Evolutionary conservation across 2,329 filamentous ascomycete genomes (phyloP), one percentile per base, ranked within the genome.

Genomic region (Ceratocystis papillata): DNA sequence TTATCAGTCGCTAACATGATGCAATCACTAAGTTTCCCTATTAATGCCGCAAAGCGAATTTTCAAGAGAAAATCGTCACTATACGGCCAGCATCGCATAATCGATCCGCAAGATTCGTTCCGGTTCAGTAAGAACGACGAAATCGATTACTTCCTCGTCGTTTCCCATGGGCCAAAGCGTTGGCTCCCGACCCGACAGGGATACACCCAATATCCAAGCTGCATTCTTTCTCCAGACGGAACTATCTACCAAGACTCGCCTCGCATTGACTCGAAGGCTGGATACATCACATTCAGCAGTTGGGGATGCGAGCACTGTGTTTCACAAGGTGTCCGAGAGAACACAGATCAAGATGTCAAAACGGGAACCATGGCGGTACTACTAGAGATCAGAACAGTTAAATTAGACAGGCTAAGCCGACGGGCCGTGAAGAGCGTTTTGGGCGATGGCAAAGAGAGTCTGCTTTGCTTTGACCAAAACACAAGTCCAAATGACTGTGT

Each of bases 301-400:
- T 67, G 66, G 66, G 66, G 66, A 10, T 67, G 66, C 20, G 63
- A 67, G 17, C 62, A 64, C 48, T 67, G 66, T 28, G 41, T 67
- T 45, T 22, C 57, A 28, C 63, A 67, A 30, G 46, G 48, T 2
- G 64, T 67, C 59, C 55, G 59, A 8, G 66, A 64, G 44, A 60
- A 33, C 57, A 57, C 28, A 17, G n/a, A 55, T 12, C 48, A 45
- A 5, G 48, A 62, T 6, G 57, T 67, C n/a, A 44, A 20, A 12
- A 48, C 41, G 3, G 66, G 66, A 10, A 28, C 15, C 7, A 57
- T 65, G 46, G 66, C 66, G 17, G 66, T 65, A 5, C 37, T 67
- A 5, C 63, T 67, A 8, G 66, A 67, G 57, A 65, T 65, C 7
- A 62, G 17, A 22, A 46, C 57, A 2, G 37, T 67, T 46, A 67